These are phyloP conservation scores for Benincasa hispida DNA, from an alignment of 306 rosid genomes.

Conservation along the genomic window DNA sequence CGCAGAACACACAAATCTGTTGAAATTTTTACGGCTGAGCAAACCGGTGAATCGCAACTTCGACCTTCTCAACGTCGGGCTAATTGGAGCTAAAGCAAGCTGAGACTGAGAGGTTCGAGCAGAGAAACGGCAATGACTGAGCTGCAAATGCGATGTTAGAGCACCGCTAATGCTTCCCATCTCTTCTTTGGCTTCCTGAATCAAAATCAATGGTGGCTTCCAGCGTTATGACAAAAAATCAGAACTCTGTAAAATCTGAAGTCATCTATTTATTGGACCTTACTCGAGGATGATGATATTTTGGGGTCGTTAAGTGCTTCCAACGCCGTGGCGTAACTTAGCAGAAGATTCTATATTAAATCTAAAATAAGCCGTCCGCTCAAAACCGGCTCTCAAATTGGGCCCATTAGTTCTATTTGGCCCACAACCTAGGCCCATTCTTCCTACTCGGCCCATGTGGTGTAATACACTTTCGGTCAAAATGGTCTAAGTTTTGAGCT, in stretches of 20 bases:
- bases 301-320: constrained; percentile 3
- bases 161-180: constrained; percentile 52
- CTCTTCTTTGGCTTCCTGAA: not conserved
- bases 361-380: not conserved
- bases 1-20: constrained; percentile 39
- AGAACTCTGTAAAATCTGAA: not conserved
- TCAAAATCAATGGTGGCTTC: not conserved
- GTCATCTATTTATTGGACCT: not conserved
- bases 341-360: not conserved
- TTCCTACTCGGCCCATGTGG: not conserved
- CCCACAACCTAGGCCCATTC: not conserved
- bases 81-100: constrained; percentile 19
- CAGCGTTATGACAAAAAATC: constrained; percentile 5
- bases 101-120: constrained; percentile 19
- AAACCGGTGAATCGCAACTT: constrained; percentile 18
- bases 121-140: constrained; percentile 15
- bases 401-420: not conserved
- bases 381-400: not conserved
- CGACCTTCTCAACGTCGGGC: constrained; percentile 12
- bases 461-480: too few species aligned
- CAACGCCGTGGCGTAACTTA: not conserved
- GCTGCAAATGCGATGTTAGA: constrained; percentile 33
- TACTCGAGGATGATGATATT: constrained; percentile 11
- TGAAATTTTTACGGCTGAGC: constrained; percentile 8
- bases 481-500: too few species aligned